Conservation (phyloP, 2,329 filamentous ascomycete species). For the Sarocladiaceae sp. region DNA sequence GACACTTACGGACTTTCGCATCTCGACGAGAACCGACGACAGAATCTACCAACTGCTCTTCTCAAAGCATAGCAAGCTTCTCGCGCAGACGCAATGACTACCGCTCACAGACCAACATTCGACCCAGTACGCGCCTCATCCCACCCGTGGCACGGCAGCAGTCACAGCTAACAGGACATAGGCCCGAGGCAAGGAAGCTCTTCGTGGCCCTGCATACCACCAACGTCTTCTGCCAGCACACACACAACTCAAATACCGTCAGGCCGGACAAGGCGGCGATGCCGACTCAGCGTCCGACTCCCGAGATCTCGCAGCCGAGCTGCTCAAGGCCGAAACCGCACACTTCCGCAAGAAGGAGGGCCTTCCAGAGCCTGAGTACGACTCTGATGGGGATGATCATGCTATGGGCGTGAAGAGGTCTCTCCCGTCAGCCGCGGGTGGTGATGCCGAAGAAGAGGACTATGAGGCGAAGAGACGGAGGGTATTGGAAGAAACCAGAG, state of each 20-base stretch:
- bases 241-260: slow-evolving; percentile 85
- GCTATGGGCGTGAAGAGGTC: slow-evolving; percentile 57
- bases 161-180: slow-evolving; percentile 39
- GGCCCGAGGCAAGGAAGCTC: slow-evolving; percentile 92
- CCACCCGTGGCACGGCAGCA: slow-evolving; percentile 21
- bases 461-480: slow-evolving; percentile 77
- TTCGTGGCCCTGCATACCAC: slow-evolving; percentile 90
- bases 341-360: slow-evolving; percentile 85
- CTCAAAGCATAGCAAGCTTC: no score
- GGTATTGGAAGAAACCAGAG: slow-evolving; percentile 81
- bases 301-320: slow-evolving; percentile 84
- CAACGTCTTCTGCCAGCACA: slow-evolving; percentile 92
- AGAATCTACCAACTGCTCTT: no score
- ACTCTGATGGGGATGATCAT: slow-evolving; percentile 40
- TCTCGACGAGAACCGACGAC: no score
- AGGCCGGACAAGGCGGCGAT: slow-evolving; percentile 81
- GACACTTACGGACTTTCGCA: neutral
- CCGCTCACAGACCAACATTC: slow-evolving; percentile 83
- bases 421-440: slow-evolving; percentile 17
- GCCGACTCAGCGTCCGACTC: slow-evolving; percentile 58
- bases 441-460: slow-evolving; percentile 52
- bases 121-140: slow-evolving; percentile 64
- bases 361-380: slow-evolving; percentile 41
- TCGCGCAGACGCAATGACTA: slow-evolving; percentile 53
- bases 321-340: slow-evolving; percentile 81